These are phyloP conservation scores for Cladophialophora carrionii DNA, from an alignment of 2,329 filamentous ascomycete genomes.

Conservation along the genomic window DNA sequence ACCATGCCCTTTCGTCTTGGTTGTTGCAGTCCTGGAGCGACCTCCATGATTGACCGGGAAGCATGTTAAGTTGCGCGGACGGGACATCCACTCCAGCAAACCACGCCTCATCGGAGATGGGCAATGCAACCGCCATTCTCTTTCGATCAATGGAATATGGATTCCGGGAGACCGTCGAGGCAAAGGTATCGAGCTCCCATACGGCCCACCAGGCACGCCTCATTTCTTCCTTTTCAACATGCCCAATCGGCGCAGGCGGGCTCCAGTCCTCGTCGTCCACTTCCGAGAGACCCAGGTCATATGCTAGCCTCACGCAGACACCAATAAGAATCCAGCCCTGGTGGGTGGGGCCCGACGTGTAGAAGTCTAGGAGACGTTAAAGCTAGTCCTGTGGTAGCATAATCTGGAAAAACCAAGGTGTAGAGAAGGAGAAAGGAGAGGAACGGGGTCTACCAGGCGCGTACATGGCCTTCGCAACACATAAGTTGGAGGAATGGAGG, in stretches of 20 bases:
- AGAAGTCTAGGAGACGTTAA: conserved; percentile 20
- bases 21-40: conserved; percentile 22
- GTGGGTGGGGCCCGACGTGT: conserved; percentile 31
- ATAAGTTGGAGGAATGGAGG: not conserved
- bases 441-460: too few species aligned
- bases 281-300: conserved; percentile 88
- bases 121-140: conserved; percentile 27
- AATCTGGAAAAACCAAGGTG: not conserved
- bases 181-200: conserved; percentile 34
- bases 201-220: conserved; percentile 32
- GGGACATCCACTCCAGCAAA: conserved; percentile 24
- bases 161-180: conserved; percentile 29
- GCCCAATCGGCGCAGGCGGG: conserved; percentile 9
- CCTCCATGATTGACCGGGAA: conserved; percentile 30
- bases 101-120: conserved; percentile 32
- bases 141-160: conserved; percentile 34
- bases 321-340: conserved; percentile 86
- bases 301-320: conserved; percentile 82
- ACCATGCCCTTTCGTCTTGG: conserved; percentile 34
- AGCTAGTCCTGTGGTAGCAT: not conserved
- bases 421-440: not conserved
- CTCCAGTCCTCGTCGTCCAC: conserved; percentile 64
- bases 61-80: conserved; percentile 25
- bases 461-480: not conserved
- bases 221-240: conserved; percentile 29